Conservation (phyloP, 2,329 filamentous ascomycete species). For the Corniculantispora saksenae region DNA sequence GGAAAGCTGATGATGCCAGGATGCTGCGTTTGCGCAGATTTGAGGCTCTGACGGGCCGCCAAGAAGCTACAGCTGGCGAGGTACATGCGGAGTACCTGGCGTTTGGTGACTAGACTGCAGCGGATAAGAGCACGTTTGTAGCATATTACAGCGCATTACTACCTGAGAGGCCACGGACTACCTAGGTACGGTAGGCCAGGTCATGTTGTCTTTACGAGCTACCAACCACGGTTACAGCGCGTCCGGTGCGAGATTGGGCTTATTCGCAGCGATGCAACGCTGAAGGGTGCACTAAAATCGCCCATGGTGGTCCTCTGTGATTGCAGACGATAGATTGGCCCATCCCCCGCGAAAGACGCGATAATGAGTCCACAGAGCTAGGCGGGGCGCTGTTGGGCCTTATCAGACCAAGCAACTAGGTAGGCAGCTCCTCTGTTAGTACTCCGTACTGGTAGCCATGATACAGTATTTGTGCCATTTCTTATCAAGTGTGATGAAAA, state of each 20-base stretch:
- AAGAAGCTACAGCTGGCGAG: conserved; percentile 2
- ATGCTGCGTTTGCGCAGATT: conserved; percentile 8
- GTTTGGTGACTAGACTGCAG: too few species aligned
- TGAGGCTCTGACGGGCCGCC: conserved; percentile 14
- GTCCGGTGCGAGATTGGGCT: neutral
- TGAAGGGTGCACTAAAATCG: neutral
- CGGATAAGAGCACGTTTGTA: too few species aligned
- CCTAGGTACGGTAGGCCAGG: neutral
- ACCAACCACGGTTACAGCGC: neutral
- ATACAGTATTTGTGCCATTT: neutral
- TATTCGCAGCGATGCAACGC: neutral
- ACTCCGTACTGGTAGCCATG: too few species aligned
- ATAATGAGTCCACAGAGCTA: neutral
- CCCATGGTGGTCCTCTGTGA: too few species aligned
- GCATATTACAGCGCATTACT: neutral
- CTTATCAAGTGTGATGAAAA: neutral
- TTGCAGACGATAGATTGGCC: neutral
- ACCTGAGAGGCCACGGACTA: neutral
- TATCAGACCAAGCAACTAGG: neutral
- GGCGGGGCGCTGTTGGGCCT: neutral
- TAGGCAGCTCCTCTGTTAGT: too few species aligned
- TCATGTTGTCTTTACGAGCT: neutral
- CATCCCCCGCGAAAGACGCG: neutral
- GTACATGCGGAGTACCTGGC: neutral
- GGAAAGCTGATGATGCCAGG: neutral